Evolutionary conservation across 441 rosid species (phyloP).

Genomic region (Gossypium aridum): DNA sequence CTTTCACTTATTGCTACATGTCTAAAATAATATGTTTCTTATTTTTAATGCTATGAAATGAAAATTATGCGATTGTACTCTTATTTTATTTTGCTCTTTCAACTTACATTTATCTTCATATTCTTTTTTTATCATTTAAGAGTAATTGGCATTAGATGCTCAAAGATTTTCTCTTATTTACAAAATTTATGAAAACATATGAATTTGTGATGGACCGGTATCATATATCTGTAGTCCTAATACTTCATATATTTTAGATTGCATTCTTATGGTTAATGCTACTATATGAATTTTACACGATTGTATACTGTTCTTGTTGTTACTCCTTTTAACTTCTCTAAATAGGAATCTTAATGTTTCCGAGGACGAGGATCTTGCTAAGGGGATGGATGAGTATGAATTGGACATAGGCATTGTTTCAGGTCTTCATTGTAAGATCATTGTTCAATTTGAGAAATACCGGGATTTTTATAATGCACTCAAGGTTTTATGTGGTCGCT

Average conservation of each 20-base stretch:
- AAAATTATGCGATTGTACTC: constrained; percentile 3
- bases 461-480: constrained; percentile 66
- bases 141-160: background rate
- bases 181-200: background rate
- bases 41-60: background rate
- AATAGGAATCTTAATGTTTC: constrained; percentile 79
- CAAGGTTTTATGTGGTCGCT: constrained; percentile 72
- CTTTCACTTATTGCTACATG: background rate
- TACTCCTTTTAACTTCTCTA: constrained; percentile 21
- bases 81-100: constrained; percentile 13
- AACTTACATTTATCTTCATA: constrained; percentile 8
- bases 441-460: constrained; percentile 80
- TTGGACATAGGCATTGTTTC: constrained; percentile 43
- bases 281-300: constrained; percentile 3
- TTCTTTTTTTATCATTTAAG: background rate
- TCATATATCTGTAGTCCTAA: background rate
- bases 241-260: background rate
- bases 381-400: constrained; percentile 40
- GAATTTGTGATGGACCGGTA: background rate
- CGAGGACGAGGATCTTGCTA: constrained; percentile 67
- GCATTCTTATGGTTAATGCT: background rate
- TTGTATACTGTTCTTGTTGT: constrained; percentile 13
- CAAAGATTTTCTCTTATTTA: background rate
- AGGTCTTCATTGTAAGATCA: constrained; percentile 89
- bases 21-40: background rate